Base-by-base conservation (phyloP, 2,329 filamentous ascomycete genomes). In the Colletotrichum cordylinicola region DNA sequence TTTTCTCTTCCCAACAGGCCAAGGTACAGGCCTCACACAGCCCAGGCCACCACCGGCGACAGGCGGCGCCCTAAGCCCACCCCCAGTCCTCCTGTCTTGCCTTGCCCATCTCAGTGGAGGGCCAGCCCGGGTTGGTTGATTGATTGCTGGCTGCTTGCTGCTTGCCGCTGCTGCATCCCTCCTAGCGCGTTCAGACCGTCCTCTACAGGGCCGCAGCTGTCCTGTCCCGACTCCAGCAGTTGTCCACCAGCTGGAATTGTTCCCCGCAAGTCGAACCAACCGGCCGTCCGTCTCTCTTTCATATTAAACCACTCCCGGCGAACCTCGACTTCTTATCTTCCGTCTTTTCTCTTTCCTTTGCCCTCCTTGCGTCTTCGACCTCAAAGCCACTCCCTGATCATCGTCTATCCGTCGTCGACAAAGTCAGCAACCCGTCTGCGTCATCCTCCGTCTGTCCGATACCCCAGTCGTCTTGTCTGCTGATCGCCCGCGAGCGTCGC, bases 241-340 rank as follows among this genome's bases (percentile, higher is more conserved):
- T 60, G 56, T n/a, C 56, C 56, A 33, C 56, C 56, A 21, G 16
- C 58, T 62, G 31, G 58, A 35, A 29, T 61, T 61, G 15, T 74
- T 73, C 73, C 70, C 73, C 64, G 64, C 70, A 73, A 72, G 69
- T 55, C 29, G 56, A 70, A 33, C 60, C 48, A 33, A 39, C 56
- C 56, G 48, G 56, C 39, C 43, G 55, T 35, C 68, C 61, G 55
- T 18, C 67, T 15, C 35, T 62, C 37, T 62, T 43, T 39, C 58
- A 16, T 75, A 72, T 71, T 66, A 72, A 72, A 67, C 55, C 70
- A 67, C 35, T 9, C 29, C 58, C 37, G 64, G 58, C 60, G 55
- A 65, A 65, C 64, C 43, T 75, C 65, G 37, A 68, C 56, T 73
- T 65, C 35, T 27, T 56, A 29, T 48, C 67, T 60, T 35, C 27